Base-by-base conservation (phyloP, 352 stramenopile genomes). In the Phytophthora syringae region DNA sequence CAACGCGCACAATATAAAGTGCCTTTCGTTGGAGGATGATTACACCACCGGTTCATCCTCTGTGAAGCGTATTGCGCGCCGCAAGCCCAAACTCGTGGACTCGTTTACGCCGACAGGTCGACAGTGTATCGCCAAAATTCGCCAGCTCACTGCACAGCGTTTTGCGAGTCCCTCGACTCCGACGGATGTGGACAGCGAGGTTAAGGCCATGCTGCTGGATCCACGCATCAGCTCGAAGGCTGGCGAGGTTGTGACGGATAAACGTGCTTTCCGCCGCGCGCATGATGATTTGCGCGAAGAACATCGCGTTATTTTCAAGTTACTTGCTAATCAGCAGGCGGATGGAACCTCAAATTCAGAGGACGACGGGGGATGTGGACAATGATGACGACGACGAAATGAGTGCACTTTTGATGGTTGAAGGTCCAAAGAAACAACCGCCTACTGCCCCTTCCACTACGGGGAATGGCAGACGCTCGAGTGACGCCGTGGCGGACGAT, bases 181-280 rank as follows among this genome's bases (percentile, higher is more conserved):
- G 20, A 47, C 43, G 7, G 50, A 36, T 24, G 21, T 52, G 24
- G 51, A 67, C 21, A 37, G 70, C 50, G 72, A 80, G 47, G 68
- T 80, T 24, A 80, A 80, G 55, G 68, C 72, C 11, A 80, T 80
- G 72, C 50, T 80, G 22, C 42, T 80, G 52, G 72, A 80, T 39
- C 68, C 72, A 30, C 72, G 72, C 22, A 77, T 80, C 24, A 80
- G 67, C 25, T 69, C 60, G 11, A 80, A 80, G 51, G 68, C 47
- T 34, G 57, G 20, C 2, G 63, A 62, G 48, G 55, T 80, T 7
- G 68, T 80, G 25, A 64, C 54, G 2, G 63, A 77, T 16, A 24
- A 45, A 13, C 52, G 43, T 13, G 68, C 63, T 2, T 64, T 77
- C 13, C 56, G 43, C 16, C 59, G 50, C 6, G 67, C 64, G 45